These are phyloP conservation scores for Macrolepiota fuliginosa DNA, from an alignment of 768 basidiomycete species.

Conservation along the genomic window DNA sequence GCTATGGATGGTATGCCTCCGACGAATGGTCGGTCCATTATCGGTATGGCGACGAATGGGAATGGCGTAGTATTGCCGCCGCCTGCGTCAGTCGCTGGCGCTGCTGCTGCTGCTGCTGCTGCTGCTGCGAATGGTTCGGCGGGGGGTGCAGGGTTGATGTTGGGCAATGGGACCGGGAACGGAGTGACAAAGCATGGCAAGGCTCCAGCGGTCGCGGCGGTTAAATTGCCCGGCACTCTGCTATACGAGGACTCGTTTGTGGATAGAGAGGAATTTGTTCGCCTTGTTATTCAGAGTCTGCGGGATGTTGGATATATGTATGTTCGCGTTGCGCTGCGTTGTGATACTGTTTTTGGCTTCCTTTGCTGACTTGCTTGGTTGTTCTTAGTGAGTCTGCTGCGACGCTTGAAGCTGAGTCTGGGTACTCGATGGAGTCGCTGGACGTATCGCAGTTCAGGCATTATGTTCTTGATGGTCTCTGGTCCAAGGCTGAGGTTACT, in stretches of 20 bases:
- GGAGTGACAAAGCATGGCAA: slow-evolving; percentile 50
- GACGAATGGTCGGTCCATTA: slow-evolving; percentile 33
- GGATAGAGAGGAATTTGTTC: slow-evolving; percentile 87
- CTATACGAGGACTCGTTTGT: slow-evolving; percentile 78
- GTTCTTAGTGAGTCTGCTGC: slow-evolving; percentile 76
- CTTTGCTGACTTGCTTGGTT: slow-evolving; percentile 1
- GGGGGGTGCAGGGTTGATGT: neutral
- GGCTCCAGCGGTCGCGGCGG: slow-evolving; percentile 45
- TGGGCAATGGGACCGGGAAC: slow-evolving; percentile 50
- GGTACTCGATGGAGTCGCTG: slow-evolving; percentile 78
- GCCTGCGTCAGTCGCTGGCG: no score
- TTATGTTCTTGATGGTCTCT: slow-evolving; percentile 76
- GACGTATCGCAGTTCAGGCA: slow-evolving; percentile 79
- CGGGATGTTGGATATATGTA: slow-evolving; percentile 83
- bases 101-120: slow-evolving; percentile 18
- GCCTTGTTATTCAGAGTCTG: slow-evolving; percentile 85
- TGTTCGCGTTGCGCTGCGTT: slow-evolving; percentile 24
- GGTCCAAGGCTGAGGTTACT: slow-evolving; percentile 74
- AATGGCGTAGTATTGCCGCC: slow-evolving; percentile 33
- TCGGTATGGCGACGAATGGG: slow-evolving; percentile 12
- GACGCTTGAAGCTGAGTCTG: slow-evolving; percentile 89
- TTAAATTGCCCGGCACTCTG: slow-evolving; percentile 67
- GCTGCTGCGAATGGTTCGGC: slow-evolving; percentile 31
- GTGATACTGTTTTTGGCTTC: slow-evolving; percentile 11
- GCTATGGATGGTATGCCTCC: slow-evolving; percentile 20